These are phyloP conservation scores for Ophiocordyceps camponoti-rufipedis DNA, from an alignment of 2,329 filamentous ascomycete genomes.

Conservation along the genomic window DNA sequence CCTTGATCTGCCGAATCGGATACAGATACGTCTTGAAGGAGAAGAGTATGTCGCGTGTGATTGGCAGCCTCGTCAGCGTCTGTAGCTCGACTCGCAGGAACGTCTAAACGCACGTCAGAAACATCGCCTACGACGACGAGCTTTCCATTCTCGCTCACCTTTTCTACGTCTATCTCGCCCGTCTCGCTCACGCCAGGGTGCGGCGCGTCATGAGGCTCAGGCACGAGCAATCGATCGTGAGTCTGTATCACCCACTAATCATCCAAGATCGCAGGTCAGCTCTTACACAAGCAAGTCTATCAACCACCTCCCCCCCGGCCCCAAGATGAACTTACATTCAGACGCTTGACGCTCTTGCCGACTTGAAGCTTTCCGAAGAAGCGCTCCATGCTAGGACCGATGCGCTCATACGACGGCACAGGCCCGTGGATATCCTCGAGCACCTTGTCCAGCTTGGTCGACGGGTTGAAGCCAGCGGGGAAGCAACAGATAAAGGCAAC, in stretches of 20 bases:
- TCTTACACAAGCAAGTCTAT: too few species aligned
- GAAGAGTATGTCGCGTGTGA: conserved; percentile 28
- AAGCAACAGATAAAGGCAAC: conserved; percentile 34
- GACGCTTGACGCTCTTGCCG: conserved; percentile 28
- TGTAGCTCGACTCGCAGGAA: conserved; percentile 30
- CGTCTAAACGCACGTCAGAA: conserved; percentile 8
- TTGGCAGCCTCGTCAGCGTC: conserved; percentile 28
- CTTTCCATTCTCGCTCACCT: conserved; percentile 7
- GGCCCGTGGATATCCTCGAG: conserved; percentile 31
- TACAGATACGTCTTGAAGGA: conserved; percentile 39
- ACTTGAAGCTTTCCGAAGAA: conserved; percentile 29
- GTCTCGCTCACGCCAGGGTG: conserved; percentile 4
- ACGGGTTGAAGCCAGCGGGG: conserved; percentile 32
- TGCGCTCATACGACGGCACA: conserved; percentile 35
- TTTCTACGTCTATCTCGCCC: conserved; percentile 19
- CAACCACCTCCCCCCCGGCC: too few species aligned
- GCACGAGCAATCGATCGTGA: conserved; percentile 20
- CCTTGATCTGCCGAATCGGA: conserved; percentile 26
- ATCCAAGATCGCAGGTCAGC: too few species aligned
- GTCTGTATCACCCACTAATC: conserved; percentile 30
- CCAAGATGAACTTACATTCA: conserved; percentile 20
- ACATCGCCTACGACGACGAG: neutral
- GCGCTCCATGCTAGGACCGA: conserved; percentile 34
- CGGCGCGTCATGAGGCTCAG: conserved; percentile 14
- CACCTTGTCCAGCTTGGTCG: conserved; percentile 27